These are phyloP conservation scores for Capsella rubella DNA, from an alignment of 441 rosid genomes.

Conservation along the genomic window DNA sequence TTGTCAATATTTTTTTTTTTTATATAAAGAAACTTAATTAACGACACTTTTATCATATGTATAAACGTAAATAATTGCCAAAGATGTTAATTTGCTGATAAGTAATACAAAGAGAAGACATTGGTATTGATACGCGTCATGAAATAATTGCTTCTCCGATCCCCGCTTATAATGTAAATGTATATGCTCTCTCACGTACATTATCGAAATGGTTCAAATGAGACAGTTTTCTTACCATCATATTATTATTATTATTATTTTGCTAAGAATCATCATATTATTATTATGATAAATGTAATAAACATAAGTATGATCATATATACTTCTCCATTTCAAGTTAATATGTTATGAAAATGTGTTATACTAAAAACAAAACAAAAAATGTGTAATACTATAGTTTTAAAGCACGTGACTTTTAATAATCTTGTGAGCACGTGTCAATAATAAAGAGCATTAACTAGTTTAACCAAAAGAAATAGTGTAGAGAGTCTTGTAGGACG, in stretches of 20 bases:
- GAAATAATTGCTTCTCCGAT: background rate
- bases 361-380: too few species aligned
- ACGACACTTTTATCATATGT: too few species aligned
- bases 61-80: background rate
- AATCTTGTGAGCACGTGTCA: slow-evolving; percentile 21
- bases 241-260: too few species aligned
- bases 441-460: background rate
- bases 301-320: background rate
- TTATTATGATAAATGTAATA: too few species aligned
- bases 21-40: too few species aligned
- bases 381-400: too few species aligned
- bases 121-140: background rate
- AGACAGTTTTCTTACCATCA: too few species aligned
- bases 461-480: background rate
- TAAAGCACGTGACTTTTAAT: slow-evolving; percentile 7
- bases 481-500: background rate
- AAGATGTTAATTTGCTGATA: background rate
- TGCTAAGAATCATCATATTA: too few species aligned
- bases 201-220: background rate
- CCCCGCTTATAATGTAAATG: background rate
- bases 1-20: too few species aligned
- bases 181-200: background rate
- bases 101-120: background rate
- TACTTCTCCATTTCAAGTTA: background rate
- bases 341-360: too few species aligned